Evolutionary conservation across 352 stramenopile species (phyloP).

Genomic region (Pythium dissotocum): DNA sequence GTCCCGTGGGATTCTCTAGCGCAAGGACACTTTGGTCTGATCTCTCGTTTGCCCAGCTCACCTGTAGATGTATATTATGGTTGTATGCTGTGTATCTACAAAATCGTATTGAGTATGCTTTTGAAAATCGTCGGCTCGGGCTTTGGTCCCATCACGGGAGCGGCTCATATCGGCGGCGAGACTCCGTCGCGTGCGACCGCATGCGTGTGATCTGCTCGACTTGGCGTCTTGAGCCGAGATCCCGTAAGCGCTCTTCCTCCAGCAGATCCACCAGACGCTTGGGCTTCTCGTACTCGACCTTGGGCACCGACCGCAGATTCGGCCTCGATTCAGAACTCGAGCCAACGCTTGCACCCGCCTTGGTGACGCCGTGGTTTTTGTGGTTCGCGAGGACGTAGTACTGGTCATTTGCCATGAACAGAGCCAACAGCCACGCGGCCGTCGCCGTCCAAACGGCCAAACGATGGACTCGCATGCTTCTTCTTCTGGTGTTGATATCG

Average conservation of each 20-base stretch:
- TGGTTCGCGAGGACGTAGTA: background rate
- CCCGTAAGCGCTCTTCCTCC: background rate
- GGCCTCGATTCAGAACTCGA: background rate
- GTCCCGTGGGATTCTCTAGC: no score
- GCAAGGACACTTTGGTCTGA: no score
- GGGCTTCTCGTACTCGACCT: background rate
- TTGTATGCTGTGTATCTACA: no score
- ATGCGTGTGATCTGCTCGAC: conserved; percentile 13
- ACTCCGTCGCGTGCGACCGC: background rate
- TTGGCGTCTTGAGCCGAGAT: conserved; percentile 7
- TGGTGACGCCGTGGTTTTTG: background rate
- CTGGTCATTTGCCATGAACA: background rate
- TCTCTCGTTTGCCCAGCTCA: no score
- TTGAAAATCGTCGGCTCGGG: no score
- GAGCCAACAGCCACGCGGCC: background rate
- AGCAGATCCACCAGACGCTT: conserved; percentile 15
- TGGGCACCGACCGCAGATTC: background rate
- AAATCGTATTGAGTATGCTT: no score
- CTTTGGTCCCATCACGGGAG: no score
- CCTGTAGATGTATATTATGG: no score
- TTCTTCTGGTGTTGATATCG: background rate
- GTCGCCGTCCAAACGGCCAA: background rate
- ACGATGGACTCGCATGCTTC: background rate
- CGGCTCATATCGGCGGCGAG: no score
- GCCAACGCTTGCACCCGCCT: background rate